Percentiles rank a stretch among this genome's conserved stretches.
These are phyloP conservation scores for Cajanus cajan DNA, from an alignment of 306 rosid species.

Conservation along the genomic window DNA sequence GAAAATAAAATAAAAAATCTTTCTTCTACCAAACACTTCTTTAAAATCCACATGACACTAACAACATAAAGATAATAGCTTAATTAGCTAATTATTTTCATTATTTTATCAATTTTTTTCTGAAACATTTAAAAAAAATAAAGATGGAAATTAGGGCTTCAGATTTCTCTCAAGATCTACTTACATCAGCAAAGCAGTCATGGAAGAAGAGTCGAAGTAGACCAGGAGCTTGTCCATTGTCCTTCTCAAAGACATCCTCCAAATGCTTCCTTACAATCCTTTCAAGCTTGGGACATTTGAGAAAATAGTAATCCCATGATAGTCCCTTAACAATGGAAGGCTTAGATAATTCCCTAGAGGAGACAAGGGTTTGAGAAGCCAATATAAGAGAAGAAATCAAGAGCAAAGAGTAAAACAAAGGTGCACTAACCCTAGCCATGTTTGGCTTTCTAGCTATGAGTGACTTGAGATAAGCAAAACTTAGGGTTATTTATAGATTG, in stretches of 20 bases:
- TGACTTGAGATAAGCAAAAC: not conserved
- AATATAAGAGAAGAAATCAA: not conserved
- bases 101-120: not conserved
- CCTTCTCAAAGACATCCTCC: not conserved
- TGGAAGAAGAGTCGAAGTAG: constrained; percentile 6
- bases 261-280: not conserved
- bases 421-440: not conserved
- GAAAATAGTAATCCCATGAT: not conserved
- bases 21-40: too few relatives aligned
- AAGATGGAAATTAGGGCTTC: not conserved
- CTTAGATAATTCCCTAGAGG: not conserved
- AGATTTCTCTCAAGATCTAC: not conserved
- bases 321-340: not conserved
- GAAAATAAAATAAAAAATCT: too few relatives aligned
- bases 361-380: not conserved
- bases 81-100: too few relatives aligned
- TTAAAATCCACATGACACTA: too few relatives aligned
- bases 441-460: not conserved
- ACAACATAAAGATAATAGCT: too few relatives aligned
- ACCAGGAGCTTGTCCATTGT: not conserved
- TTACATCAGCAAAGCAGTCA: not conserved
- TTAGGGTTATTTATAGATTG: not conserved
- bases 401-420: not conserved
- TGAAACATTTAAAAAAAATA: not conserved
- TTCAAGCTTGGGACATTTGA: not conserved